Percentiles rank a stretch among this genome's conserved stretches.
Conservation (phyloP, 768 basidiomycete genomes). For the Termitomyces titanicus region DNA sequence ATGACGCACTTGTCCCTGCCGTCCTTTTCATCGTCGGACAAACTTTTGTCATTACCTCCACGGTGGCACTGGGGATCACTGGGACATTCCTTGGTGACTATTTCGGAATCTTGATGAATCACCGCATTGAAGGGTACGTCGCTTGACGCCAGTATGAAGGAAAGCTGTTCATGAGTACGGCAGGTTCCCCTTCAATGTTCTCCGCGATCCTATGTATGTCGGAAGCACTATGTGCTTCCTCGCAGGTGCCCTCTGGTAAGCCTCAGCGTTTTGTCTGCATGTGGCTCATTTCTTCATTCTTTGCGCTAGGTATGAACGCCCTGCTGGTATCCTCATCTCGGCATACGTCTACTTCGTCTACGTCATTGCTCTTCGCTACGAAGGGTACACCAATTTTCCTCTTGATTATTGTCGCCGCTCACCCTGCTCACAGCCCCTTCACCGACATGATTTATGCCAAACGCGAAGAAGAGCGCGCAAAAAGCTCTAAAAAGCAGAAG, state of each 20-base stretch:
- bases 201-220: conserved; percentile 95
- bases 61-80: conserved; percentile 88
- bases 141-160: neutral
- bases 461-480: conserved; percentile 33
- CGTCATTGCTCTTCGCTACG: conserved; percentile 76
- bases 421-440: conserved; percentile 50
- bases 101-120: conserved; percentile 84
- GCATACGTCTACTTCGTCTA: conserved; percentile 84
- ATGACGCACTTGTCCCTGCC: conserved; percentile 55
- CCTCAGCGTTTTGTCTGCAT: neutral
- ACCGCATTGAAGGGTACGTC: conserved; percentile 73
- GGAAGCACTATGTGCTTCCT: conserved; percentile 90
- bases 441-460: conserved; percentile 79
- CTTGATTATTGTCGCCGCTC: neutral
- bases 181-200: conserved; percentile 91
- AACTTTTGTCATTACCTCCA: conserved; percentile 82
- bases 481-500: conserved; percentile 19
- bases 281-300: neutral
- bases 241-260: conserved; percentile 84
- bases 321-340: conserved; percentile 79
- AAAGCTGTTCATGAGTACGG: neutral
- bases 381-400: conserved; percentile 62
- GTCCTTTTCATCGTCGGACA: conserved; percentile 71
- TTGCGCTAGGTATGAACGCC: conserved; percentile 70
- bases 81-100: conserved; percentile 90